Base-by-base conservation (phyloP, 116 monocot species). In the Papilionanthe hybrid region DNA sequence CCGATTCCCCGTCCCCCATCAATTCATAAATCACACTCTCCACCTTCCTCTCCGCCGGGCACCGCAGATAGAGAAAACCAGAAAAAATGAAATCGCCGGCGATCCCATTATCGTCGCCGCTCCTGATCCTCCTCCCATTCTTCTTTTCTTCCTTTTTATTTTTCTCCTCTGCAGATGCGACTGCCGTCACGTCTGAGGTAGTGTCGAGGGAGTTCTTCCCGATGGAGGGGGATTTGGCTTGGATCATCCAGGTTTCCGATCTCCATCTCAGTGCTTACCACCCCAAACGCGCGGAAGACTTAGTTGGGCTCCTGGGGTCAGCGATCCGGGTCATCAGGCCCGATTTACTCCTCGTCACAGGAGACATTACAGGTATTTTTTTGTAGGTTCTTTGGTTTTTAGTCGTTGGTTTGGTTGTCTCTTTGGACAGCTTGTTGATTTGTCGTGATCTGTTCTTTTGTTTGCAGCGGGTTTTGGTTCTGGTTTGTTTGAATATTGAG, bases 211-310 rank as follows among this genome's bases (percentile, higher is more conserved):
- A 85, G 58, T 81, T 80, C 47, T 95, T 95, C 82, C 72, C 84
- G 47, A 75, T 95, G 84, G 89, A 92, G 0, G 91, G 86, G 17
- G 91, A 92, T 76, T 86, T 95, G 68, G 92, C 87, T 28, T 95
- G 95, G 95, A 60, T 92, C 20, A 88, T 95, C 45, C 95, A 95
- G 82, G 81, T 92, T 56, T 84, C 90, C 49, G 95, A 95, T 74
- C 92, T 95, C 77, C 92, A 95, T 69, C 25, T 95, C 77, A 95
- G 95, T 78, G 78, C 84, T 42, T 85, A 89, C 78, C 83, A 89
- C 72, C 90, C 83, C 25, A 82, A 89, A 6, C 86, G 92, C 72
- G 89, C 87, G 48, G 77, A 75, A 4, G 92, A 89, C 53, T 83
- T 95, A 45, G 81, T 45, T 55, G 10, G 20, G 25, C 75, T 85